These are phyloP conservation scores for Gossypium davidsonii DNA, from an alignment of 441 rosid genomes.

Conservation along the genomic window DNA sequence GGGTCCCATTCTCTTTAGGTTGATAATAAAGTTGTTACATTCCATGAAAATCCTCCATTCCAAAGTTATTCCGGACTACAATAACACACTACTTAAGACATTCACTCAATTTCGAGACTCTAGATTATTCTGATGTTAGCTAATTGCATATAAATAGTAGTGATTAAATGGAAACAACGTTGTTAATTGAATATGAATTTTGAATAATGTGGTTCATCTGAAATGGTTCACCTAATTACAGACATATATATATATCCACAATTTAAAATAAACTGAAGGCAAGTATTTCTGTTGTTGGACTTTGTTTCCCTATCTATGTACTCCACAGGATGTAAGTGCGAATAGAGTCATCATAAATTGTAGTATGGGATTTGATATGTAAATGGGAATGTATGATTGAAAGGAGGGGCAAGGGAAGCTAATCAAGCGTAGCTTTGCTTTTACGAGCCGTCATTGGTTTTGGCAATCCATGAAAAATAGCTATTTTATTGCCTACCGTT, in stretches of 20 bases:
- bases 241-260: no score
- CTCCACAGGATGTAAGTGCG: not conserved
- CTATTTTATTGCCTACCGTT: constrained; percentile 36
- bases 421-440: constrained; percentile 51
- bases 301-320: not conserved
- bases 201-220: not conserved
- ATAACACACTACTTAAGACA: not conserved
- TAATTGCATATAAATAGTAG: not conserved
- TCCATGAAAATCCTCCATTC: not conserved
- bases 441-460: constrained; percentile 44
- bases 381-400: not conserved
- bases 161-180: no score
- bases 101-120: not conserved
- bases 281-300: not conserved
- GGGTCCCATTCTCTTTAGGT: not conserved
- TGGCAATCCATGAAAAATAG: constrained; percentile 60
- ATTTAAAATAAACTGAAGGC: not conserved
- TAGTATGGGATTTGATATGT: not conserved
- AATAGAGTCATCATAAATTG: not conserved
- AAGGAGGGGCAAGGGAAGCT: not conserved
- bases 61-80: not conserved
- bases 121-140: not conserved
- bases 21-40: not conserved
- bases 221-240: not conserved
- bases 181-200: not conserved